Base-by-base conservation (phyloP, 2,329 filamentous ascomycete species). In the Ophiostoma angusticollis region DNA sequence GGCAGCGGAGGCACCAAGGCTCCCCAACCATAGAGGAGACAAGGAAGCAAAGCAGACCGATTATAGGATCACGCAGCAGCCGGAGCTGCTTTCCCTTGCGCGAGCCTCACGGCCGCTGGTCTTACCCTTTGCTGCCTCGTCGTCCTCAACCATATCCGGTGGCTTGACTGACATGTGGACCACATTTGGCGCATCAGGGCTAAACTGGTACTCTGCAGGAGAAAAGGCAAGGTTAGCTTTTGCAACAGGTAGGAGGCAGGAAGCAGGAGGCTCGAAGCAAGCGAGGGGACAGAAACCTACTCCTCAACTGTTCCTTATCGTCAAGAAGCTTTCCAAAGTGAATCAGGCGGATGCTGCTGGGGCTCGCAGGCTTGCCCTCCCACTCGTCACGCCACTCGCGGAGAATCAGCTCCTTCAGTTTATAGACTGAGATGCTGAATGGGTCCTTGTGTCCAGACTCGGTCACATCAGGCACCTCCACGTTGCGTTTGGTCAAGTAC, bases 131-230 rank as follows among this genome's bases (percentile, higher is more conserved):
- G 79, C 80, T 41, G 80, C 77, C 49, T 84, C 80, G 51, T 83
- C 78, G 48, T 80, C 76, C 52, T 91, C 85, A 47, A 93, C 80
- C 45, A 89, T 72, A 54, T 93, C 84, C 54, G 86, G 80, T 3
- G 86, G 86, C 50, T 84, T 82, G 50, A 94, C 78, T 6, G 83
- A 89, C 85, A 94, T 93, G 59, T 94, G 86, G n/a, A 94, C 78
- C 21, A 93, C 83, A 49, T 93, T 93, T 7, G 83, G 74, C 9
- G 70, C 65, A 46, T 85, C 79, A 22, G 68, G 67, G 52, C 74
- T 82, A 54, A 93, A 85, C 45, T 77, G 80, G 53, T 84, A 87
- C 48, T 87, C 85, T 93, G 52, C 5, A n/a, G n/a, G n/a, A n/a
- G n/a, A n/a, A n/a, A n/a, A n/a, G n/a, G n/a, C n/a, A n/a, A n/a